phyloP scores from a whole-genome alignment of 1,284 basidiomycete genomes.

The Ganoderma sinense region DNA sequence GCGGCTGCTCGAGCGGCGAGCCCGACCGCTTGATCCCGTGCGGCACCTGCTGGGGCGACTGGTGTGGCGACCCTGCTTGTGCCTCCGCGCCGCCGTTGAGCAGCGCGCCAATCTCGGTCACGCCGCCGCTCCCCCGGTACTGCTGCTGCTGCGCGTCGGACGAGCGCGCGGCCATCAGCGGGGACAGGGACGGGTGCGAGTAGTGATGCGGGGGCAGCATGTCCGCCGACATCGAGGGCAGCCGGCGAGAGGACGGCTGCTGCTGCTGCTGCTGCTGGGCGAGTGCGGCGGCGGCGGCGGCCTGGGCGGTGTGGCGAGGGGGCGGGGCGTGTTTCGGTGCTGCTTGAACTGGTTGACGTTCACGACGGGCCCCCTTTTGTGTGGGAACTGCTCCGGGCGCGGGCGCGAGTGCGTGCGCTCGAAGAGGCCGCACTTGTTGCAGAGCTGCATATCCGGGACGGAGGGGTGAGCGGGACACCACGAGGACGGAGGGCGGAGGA shows the following conservation, averaged over 20 bases:
- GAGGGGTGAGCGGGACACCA: neutral
- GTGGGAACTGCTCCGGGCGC: conserved; percentile 81
- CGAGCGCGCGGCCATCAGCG: conserved; percentile 42
- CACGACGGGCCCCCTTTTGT: conserved; percentile 75
- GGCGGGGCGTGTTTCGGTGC: conserved; percentile 44
- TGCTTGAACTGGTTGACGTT: conserved; percentile 41
- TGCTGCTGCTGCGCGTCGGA: conserved; percentile 26
- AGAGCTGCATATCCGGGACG: conserved; percentile 56
- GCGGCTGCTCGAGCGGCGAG: conserved; percentile 9
- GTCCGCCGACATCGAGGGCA: conserved; percentile 35
- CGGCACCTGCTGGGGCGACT: conserved; percentile 21
- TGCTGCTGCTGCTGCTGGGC: conserved; percentile 15
- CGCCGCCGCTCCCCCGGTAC: conserved; percentile 27
- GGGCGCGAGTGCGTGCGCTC: conserved; percentile 82
- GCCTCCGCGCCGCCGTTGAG: conserved; percentile 34
- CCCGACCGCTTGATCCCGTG: conserved; percentile 11
- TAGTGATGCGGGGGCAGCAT: conserved; percentile 52
- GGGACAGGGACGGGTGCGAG: conserved; percentile 56
- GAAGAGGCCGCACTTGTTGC: conserved; percentile 87
- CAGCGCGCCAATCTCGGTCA: conserved; percentile 38
- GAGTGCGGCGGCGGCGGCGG: conserved; percentile 4
- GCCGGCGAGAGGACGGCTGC: conserved; percentile 19
- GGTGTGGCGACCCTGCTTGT: no score
- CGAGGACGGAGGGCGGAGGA: neutral
- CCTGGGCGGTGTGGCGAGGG: conserved; percentile 36